Conservation (phyloP, 768 basidiomycete genomes). For the Termitomyces sp. region DNA sequence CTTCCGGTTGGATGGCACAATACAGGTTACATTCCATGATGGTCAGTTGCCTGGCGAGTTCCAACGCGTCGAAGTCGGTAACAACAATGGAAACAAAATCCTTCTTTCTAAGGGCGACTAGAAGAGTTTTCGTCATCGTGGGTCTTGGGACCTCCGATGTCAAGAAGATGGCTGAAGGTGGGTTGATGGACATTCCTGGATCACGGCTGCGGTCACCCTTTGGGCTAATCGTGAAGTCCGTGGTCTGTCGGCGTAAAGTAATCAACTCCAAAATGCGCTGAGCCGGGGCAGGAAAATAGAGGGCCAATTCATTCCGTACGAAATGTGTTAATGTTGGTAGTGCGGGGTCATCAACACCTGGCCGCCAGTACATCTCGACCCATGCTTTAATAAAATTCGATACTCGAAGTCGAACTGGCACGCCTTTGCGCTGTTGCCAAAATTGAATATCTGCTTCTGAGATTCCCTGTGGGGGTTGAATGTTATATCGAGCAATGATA, state of each 20-base stretch:
- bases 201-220: constrained; percentile 68
- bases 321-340: constrained; percentile 58
- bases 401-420: constrained; percentile 87
- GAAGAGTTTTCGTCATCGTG: constrained; percentile 76
- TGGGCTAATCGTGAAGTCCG: constrained; percentile 48
- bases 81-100: constrained; percentile 62
- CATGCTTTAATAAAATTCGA: constrained; percentile 93
- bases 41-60: constrained; percentile 91
- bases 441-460: constrained; percentile 59
- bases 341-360: constrained; percentile 68
- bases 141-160: constrained; percentile 81
- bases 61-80: constrained; percentile 91
- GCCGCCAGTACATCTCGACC: constrained; percentile 89
- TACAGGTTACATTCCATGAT: constrained; percentile 91
- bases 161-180: constrained; percentile 40
- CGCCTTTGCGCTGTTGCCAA: constrained; percentile 87
- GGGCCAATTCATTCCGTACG: constrained; percentile 56
- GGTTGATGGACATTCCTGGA: constrained; percentile 73
- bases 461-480: constrained; percentile 60
- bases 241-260: constrained; percentile 48
- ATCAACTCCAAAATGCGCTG: constrained; percentile 74
- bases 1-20: constrained; percentile 82
- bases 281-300: constrained; percentile 66
- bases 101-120: constrained; percentile 64
- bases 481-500: constrained; percentile 80